Conservation (phyloP, 805 yeast genomes). For the Cyberlindnera saturnus region DNA sequence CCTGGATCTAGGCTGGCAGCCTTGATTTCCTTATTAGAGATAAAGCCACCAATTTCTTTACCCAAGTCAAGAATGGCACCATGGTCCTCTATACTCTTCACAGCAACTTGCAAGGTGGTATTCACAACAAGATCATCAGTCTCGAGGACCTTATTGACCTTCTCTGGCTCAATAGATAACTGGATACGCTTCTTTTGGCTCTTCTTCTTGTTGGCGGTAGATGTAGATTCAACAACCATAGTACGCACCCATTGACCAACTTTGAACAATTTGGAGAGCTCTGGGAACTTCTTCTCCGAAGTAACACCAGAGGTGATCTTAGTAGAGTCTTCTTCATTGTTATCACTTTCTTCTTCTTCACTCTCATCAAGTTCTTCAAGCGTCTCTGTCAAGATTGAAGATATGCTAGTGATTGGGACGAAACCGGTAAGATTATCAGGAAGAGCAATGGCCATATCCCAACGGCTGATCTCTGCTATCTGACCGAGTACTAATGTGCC, state of each 20-base stretch:
- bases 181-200: constrained; percentile 55
- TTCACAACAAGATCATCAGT: constrained; percentile 63
- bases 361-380: constrained; percentile 53
- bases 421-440: constrained; percentile 80
- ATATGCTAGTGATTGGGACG: constrained; percentile 68
- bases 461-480: constrained; percentile 49
- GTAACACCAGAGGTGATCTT: constrained; percentile 22
- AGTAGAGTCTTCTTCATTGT: constrained; percentile 24
- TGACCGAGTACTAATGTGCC: constrained; percentile 80
- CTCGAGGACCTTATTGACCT: constrained; percentile 54
- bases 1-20: constrained; percentile 32
- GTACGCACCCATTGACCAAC: constrained; percentile 89
- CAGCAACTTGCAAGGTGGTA: constrained; percentile 65
- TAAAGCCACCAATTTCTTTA: constrained; percentile 57
- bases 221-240: constrained; percentile 51
- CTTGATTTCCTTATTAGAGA: constrained; percentile 61
- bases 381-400: constrained; percentile 50
- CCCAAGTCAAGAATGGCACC: constrained; percentile 80
- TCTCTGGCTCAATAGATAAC: constrained; percentile 67
- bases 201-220: constrained; percentile 31
- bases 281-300: constrained; percentile 44
- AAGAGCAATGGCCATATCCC: constrained; percentile 63
- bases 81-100: constrained; percentile 84
- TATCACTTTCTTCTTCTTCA: constrained; percentile 34
- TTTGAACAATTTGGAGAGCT: constrained; percentile 45